Conservation (phyloP, 495 filamentous ascomycete genomes). For the Antarctomyces pellizariae region DNA sequence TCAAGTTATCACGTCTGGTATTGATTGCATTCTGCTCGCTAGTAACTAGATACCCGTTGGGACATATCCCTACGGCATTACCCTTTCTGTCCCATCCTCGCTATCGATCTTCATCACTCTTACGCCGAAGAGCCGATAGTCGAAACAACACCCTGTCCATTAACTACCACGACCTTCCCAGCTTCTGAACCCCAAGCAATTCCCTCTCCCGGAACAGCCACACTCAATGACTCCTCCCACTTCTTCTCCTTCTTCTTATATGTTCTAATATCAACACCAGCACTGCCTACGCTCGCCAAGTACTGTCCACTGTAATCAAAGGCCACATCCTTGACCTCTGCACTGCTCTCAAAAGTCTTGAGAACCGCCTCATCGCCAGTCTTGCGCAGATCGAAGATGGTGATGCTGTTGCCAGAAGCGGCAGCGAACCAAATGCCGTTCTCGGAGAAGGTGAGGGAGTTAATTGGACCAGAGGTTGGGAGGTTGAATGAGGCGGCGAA, state of each 20-base stretch:
- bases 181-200: slow-evolving; percentile 57
- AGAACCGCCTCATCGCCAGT: slow-evolving; percentile 46
- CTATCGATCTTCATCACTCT: slow-evolving; percentile 1
- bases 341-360: slow-evolving; percentile 67
- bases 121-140: slow-evolving; percentile 14
- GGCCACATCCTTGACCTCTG: slow-evolving; percentile 39
- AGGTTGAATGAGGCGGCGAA: slow-evolving; percentile 47
- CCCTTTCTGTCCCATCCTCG: no score
- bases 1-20: no score
- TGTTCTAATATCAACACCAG: slow-evolving; percentile 66
- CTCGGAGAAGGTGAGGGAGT: slow-evolving; percentile 70
- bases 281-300: slow-evolving; percentile 57
- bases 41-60: no score
- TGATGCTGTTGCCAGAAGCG: slow-evolving; percentile 44
- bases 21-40: no score
- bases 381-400: slow-evolving; percentile 81
- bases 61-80: no score
- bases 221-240: slow-evolving; percentile 72
- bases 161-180: slow-evolving; percentile 50
- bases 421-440: slow-evolving; percentile 93
- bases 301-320: slow-evolving; percentile 97
- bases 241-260: slow-evolving; percentile 62
- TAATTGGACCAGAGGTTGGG: slow-evolving; percentile 40
- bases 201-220: slow-evolving; percentile 45
- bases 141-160: slow-evolving; percentile 46